These are phyloP conservation scores for Sicyos edulis DNA, from an alignment of 306 rosid species.

Conservation along the genomic window DNA sequence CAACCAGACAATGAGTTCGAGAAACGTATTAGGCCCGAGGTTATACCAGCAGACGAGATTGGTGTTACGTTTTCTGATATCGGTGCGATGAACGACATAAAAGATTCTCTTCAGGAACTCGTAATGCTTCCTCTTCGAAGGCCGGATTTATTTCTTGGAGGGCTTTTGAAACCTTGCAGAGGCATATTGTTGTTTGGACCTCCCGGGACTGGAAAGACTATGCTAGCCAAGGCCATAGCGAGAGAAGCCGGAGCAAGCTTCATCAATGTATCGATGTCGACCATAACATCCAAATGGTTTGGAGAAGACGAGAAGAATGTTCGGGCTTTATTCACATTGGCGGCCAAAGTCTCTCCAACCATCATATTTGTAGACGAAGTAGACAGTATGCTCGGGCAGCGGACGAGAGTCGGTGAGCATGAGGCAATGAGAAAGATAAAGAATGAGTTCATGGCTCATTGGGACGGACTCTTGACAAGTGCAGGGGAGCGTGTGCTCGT, in stretches of 20 bases:
- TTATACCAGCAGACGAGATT: conserved; percentile 78
- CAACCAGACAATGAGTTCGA: conserved; percentile 88
- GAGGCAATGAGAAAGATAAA: conserved; percentile 98
- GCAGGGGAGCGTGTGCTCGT: conserved; percentile 79
- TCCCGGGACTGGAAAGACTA: conserved; percentile 97
- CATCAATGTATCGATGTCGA: conserved; percentile 47
- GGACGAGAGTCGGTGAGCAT: conserved; percentile 91
- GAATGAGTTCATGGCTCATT: conserved; percentile 88
- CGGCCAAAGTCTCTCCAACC: conserved; percentile 90
- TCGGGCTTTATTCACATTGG: conserved; percentile 84
- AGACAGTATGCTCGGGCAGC: conserved; percentile 98
- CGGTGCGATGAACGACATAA: conserved; percentile 80
- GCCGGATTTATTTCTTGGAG: conserved; percentile 93
- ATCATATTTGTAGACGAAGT: conserved; percentile 96
- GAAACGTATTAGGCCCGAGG: conserved; percentile 92
- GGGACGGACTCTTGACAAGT: conserved; percentile 89
- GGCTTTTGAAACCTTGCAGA: conserved; percentile 88
- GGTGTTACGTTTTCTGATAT: conserved; percentile 73
- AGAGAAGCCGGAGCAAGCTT: conserved; percentile 97
- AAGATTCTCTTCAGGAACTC: conserved; percentile 94
- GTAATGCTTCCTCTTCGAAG: conserved; percentile 94
- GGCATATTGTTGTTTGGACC: conserved; percentile 91
- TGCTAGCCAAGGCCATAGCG: conserved; percentile 97
- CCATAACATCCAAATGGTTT: conserved; percentile 76
- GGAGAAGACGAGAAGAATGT: conserved; percentile 99